Base-by-base conservation (phyloP, 1,139 yeast species). In the Blastobotrys illinoisensis region DNA sequence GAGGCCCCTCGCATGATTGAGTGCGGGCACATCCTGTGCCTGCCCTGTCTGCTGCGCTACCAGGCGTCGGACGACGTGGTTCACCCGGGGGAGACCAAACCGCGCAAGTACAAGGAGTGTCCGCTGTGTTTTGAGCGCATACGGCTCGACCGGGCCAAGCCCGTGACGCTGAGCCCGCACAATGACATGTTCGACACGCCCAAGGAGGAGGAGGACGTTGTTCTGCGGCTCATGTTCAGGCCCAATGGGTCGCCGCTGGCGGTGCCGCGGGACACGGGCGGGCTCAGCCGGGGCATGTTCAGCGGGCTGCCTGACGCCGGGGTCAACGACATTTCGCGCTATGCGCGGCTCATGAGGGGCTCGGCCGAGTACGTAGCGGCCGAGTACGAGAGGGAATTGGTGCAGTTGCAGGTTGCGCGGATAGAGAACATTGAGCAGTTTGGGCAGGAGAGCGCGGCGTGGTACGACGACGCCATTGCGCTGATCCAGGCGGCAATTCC, bases 1-100 rank as follows among this genome's bases (percentile, higher is more conserved):
- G 79, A 87, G 44, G 97, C 98, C 0, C 98, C 99, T 1, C 75
- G 98, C 54, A 95, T 95, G 98, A 82, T 90, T 32, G 79, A 84
- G 16, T 95, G 99, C 73, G 99, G 99, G 2, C 99, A 95, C 67
- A 79, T 90, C 13, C 80, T 93, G 65, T 95, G 99, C 67, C 78
- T 83, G 54, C 83, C 90, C 26, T 95, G 99, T 67, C 71, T 91
- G 44, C 70, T 89, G 53, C 80, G 91, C 44, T 80, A 88, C 64
- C 72, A 89, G 54, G 88, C 82, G 46, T 80, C 86, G 19, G 82
- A 81, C 21, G 72, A 78, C 1, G 77, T 56, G 5, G 18, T 46
- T 14, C 53, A 48, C 24, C 32, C 52, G 3, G 59, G 58, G 13
- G 54, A 52, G 40, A 50, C 54, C 5, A 58, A 57, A 51, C 74